Evolutionary conservation across 768 basidiomycete genomes (phyloP), one percentile per base, ranked within the genome.

Genomic region (Trametes maxima): DNA sequence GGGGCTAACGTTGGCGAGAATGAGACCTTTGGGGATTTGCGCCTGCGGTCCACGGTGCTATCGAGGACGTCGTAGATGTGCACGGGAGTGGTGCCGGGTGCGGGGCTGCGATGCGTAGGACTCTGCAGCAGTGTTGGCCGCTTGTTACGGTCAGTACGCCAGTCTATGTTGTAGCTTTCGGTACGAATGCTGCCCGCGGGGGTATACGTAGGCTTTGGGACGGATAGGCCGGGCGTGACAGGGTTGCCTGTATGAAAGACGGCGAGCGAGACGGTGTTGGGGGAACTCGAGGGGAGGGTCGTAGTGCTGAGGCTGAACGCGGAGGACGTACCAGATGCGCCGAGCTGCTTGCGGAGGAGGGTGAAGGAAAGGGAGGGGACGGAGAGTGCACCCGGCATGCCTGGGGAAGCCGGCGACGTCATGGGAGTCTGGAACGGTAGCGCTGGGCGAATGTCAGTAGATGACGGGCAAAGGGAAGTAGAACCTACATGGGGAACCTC

Each of bases 351-450:
- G 14, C 57, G 49, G 28, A 67, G 57, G 16, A 37, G 39, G 7
- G 61, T 28, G 22, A 62, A 57, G 2, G 62, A 43, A 35, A 51
- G 19, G 19, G 54, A 33, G 2, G 51, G 13, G 6, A 28, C 22
- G 22, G 57, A 54, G 5, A 39, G 42, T 2, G 56, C 42, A 16
- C 54, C 48, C 8, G 39, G n/a, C 19, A 60, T 44, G 16, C 47
- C 43, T 3, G 63, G 53, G 3, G 52, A 28, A 1, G 33, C 24
- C 21, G 65, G 68, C 2, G 67, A 59, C 10, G 60, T 68, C 24
- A 61, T 54, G 21, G 67, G 65, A 1, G 67, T 66, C 33, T 64
- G 54, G 50, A 66, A 68, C 5, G 59, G 39, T 1, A 55, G 37
- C 11, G 67, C 59, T 60, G 44, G 8, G 6, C 24, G 25, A 21